A percentile compares a stretch with the other conserved stretches of the same genome.
These are phyloP conservation scores for Rhodamnia rubescens DNA, from an alignment of 345 rosid genomes.

Conservation along the genomic window DNA sequence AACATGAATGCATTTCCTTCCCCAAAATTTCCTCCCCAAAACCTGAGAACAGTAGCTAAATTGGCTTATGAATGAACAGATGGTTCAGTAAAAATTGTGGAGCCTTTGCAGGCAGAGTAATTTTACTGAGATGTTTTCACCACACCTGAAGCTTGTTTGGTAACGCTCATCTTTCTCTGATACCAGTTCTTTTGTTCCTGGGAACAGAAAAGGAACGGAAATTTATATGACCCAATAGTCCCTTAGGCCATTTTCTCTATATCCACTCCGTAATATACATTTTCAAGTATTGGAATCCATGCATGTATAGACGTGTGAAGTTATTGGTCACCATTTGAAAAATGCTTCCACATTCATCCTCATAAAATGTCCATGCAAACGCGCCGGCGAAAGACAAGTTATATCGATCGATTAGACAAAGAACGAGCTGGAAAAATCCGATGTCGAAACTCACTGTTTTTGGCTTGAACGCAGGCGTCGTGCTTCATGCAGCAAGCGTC, in stretches of 20 bases:
- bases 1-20: background rate
- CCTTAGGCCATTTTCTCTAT: background rate
- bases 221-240: background rate
- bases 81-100: background rate
- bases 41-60: background rate
- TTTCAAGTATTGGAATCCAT: background rate
- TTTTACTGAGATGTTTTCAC: background rate
- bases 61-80: background rate
- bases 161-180: too few species aligned
- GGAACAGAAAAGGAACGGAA: too few species aligned
- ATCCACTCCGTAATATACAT: background rate
- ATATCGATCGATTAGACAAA: background rate
- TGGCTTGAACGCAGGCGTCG: conserved; percentile 72
- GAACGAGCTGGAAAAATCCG: background rate
- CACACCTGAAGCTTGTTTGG: too few species aligned
- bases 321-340: background rate
- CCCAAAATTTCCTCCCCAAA: background rate
- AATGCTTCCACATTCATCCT: background rate
- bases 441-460: conserved; percentile 37
- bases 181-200: too few species aligned
- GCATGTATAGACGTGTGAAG: background rate
- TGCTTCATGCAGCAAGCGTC: conserved; percentile 96
- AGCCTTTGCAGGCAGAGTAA: background rate
- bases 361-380: background rate
- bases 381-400: background rate